A percentile compares a stretch with the other conserved stretches of the same genome.
Evolutionary conservation across 1,139 yeast genomes (phyloP).

Genomic region (Debaryomyces subglobosus): DNA sequence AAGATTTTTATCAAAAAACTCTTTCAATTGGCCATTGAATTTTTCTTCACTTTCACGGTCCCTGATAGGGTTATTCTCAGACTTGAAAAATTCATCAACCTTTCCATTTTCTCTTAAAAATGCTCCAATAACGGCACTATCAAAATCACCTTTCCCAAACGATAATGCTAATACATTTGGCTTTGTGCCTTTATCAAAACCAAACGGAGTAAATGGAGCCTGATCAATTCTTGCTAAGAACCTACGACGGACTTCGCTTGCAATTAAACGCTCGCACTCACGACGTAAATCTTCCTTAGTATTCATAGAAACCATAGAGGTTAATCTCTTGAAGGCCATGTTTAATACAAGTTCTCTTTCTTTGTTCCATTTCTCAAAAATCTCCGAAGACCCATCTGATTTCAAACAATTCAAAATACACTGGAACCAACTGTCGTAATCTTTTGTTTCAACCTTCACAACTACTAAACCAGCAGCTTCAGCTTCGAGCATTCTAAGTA

Average conservation of each 20-base stretch:
- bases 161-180: conserved; percentile 84
- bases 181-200: conserved; percentile 75
- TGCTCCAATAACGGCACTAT: conserved; percentile 86
- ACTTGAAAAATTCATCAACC: conserved; percentile 73
- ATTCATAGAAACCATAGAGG: conserved; percentile 69
- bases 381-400: conserved; percentile 83
- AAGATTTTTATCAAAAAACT: conserved; percentile 43
- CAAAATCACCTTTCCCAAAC: conserved; percentile 82
- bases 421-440: conserved; percentile 47
- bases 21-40: conserved; percentile 54
- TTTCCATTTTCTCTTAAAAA: conserved; percentile 81
- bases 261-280: conserved; percentile 73
- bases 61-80: conserved; percentile 75
- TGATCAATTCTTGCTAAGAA: conserved; percentile 80
- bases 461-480: conserved; percentile 65
- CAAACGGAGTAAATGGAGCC: conserved; percentile 87
- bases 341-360: conserved; percentile 70
- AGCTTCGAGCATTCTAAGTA: conserved; percentile 89
- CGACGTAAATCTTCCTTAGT: conserved; percentile 84
- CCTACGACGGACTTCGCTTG: conserved; percentile 67
- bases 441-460: conserved; percentile 49
- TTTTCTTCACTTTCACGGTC: conserved; percentile 53
- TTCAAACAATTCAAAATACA: conserved; percentile 61
- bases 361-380: conserved; percentile 80
- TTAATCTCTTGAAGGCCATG: conserved; percentile 67